Percentiles rank a stretch among this genome's conserved stretches.
These are phyloP conservation scores for Diplodia sapinea DNA, from an alignment of 2,329 filamentous ascomycete genomes.

Conservation along the genomic window DNA sequence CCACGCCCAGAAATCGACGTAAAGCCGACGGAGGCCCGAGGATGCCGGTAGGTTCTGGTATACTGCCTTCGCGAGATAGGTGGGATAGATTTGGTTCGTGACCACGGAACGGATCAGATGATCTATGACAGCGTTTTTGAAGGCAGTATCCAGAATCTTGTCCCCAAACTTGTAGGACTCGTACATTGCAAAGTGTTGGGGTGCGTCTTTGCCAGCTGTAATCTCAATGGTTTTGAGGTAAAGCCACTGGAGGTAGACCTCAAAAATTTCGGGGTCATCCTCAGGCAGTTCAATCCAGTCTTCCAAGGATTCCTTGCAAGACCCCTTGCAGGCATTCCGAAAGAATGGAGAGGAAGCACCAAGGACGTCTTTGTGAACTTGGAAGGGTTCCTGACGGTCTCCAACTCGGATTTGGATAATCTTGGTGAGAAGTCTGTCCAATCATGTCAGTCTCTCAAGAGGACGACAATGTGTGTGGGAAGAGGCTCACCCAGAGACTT, in stretches of 20 bases:
- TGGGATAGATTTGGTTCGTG: neutral
- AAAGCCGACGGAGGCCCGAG: neutral
- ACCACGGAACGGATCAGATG: constrained; percentile 14
- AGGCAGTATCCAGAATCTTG: constrained; percentile 30
- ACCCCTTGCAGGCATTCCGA: constrained; percentile 18
- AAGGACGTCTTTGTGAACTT: constrained; percentile 24
- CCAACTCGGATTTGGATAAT: constrained; percentile 4
- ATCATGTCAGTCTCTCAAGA: neutral
- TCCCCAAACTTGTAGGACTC: constrained; percentile 33
- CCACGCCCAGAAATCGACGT: neutral
- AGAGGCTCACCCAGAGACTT: neutral
- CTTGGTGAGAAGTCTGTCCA: neutral
- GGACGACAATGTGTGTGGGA: too few species aligned
- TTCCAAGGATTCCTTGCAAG: constrained; percentile 30
- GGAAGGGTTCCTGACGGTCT: neutral
- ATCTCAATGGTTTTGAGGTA: constrained; percentile 3
- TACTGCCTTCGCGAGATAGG: neutral
- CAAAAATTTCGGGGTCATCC: constrained; percentile 26
- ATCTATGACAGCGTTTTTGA: constrained; percentile 34
- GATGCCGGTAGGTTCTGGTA: neutral
- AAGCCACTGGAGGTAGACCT: constrained; percentile 29
- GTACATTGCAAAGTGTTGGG: too few species aligned
- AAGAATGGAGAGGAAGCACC: constrained; percentile 19
- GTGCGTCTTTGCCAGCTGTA: neutral
- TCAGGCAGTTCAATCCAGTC: constrained; percentile 13